Evolutionary conservation across 768 basidiomycete species (phyloP), one percentile per base, ranked within the genome.

Genomic region (Suillus hirtellus): DNA sequence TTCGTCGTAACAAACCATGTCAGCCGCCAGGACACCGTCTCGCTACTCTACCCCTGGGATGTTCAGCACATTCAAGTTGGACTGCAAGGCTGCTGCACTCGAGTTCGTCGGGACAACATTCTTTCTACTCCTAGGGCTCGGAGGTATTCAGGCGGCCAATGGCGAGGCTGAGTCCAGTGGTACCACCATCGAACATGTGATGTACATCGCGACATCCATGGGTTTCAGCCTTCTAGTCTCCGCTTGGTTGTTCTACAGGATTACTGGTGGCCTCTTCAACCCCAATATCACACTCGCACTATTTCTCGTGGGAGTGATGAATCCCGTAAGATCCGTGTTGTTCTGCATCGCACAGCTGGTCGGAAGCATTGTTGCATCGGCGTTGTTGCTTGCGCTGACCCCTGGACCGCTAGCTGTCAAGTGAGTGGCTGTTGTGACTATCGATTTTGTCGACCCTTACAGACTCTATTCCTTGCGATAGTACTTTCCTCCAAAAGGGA

Each of bases 191-290:
- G 79, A 80, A 60, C 81, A 79, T 24, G 73, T 80, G 47, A 73
- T 86, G 62, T 89, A 87, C 72, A 82, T 87, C 37, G 80, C 88
- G 5, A 80, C 82, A 0, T 81, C 79, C 55, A 85, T 88, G 80
- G 88, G 89, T 0, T 71, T 89, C 54, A 82, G 82, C 65, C 80
- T 90, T 52, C 77, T 89, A 54, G 80, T 85, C 49, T 84, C 84
- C 3, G 87, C 83, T 9, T 90, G 89, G 88, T 68, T 88, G 12
- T 90, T 89, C 73, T 89, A 82, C 70, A 81, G 87, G 46, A 73
- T 82, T 27, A 87, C 86, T 0, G 87, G 87, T 11, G 86, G 86
- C 7, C 74, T 88, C 27, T 89, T 89, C 74, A 90, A 89, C 65
- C 88, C 87, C 0, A 78, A 86, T 63, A 79, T 90, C 63, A 84